phyloP scores from a whole-genome alignment of 1,284 basidiomycete genomes.

The Apiotrichum laibachii region DNA sequence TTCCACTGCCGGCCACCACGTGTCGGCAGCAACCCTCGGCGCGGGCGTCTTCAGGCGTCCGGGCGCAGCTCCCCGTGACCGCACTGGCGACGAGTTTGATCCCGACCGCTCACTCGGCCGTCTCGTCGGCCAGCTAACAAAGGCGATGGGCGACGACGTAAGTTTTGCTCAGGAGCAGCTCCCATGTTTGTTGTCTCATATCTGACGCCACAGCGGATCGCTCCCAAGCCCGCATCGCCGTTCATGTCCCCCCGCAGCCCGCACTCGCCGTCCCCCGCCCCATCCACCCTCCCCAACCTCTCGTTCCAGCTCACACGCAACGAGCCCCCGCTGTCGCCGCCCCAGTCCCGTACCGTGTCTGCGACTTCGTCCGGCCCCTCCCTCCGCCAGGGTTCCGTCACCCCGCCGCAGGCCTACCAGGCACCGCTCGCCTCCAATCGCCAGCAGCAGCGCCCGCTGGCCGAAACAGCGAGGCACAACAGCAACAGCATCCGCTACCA shows the following conservation, averaged over 20 bases:
- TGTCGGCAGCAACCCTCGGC: slow-evolving; percentile 76
- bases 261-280: slow-evolving; percentile 17
- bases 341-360: slow-evolving; percentile 28
- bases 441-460: slow-evolving; percentile 19
- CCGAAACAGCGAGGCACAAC: slow-evolving; percentile 36
- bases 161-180: slow-evolving; percentile 10
- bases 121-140: slow-evolving; percentile 46
- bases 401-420: background rate
- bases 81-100: slow-evolving; percentile 75
- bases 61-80: slow-evolving; percentile 34
- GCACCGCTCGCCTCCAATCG: background rate
- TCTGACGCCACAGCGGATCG: slow-evolving; percentile 13
- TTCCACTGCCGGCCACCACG: slow-evolving; percentile 80
- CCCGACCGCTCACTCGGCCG: slow-evolving; percentile 75
- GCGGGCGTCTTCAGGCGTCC: slow-evolving; percentile 63
- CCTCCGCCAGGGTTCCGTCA: background rate
- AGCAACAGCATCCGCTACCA: too few species aligned
- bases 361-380: slow-evolving; percentile 9
- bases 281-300: slow-evolving; percentile 52
- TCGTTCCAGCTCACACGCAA: slow-evolving; percentile 42
- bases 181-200: background rate
- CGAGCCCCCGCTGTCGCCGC: slow-evolving; percentile 41
- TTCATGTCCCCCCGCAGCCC: slow-evolving; percentile 10
- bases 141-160: slow-evolving; percentile 40
- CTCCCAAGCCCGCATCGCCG: slow-evolving; percentile 17